Evolutionary conservation across 345 rosid genomes (phyloP).

Genomic region (Ceriops zippeliana): DNA sequence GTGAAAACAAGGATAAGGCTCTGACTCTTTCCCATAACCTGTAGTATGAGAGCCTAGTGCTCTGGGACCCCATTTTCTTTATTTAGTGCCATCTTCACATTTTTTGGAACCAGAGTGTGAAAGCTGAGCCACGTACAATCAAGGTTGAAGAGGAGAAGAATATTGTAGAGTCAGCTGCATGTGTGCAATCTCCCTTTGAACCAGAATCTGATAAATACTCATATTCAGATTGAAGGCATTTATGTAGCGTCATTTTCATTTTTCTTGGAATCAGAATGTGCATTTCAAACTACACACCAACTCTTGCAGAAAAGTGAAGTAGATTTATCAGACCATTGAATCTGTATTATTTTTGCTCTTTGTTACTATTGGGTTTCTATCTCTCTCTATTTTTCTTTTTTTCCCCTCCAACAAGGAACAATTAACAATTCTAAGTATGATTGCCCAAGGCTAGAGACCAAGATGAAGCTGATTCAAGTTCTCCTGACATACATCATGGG

Average conservation of each 20-base stretch:
- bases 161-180: slow-evolving; percentile 17
- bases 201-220: slow-evolving; percentile 23
- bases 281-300: background rate
- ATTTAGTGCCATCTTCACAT: too few relatives aligned
- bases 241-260: background rate
- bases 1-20: too few relatives aligned
- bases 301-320: too few relatives aligned
- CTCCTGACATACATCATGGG: slow-evolving; percentile 10
- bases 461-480: slow-evolving; percentile 28
- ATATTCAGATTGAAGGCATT: slow-evolving; percentile 12
- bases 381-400: background rate
- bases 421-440: slow-evolving; percentile 1
- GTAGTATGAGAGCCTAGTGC: too few relatives aligned
- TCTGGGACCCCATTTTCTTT: background rate
- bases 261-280: background rate
- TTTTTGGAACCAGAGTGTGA: too few relatives aligned
- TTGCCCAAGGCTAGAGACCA: slow-evolving; percentile 27
- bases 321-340: too few relatives aligned
- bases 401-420: background rate
- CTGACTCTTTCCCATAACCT: too few relatives aligned
- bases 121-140: slow-evolving; percentile 13
- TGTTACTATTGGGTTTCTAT: too few relatives aligned
- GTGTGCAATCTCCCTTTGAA: slow-evolving; percentile 27
- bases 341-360: too few relatives aligned
- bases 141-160: slow-evolving; percentile 38